phyloP scores from a whole-genome alignment of 2,329 filamentous ascomycete species.

The Triangularia verruculosa region DNA sequence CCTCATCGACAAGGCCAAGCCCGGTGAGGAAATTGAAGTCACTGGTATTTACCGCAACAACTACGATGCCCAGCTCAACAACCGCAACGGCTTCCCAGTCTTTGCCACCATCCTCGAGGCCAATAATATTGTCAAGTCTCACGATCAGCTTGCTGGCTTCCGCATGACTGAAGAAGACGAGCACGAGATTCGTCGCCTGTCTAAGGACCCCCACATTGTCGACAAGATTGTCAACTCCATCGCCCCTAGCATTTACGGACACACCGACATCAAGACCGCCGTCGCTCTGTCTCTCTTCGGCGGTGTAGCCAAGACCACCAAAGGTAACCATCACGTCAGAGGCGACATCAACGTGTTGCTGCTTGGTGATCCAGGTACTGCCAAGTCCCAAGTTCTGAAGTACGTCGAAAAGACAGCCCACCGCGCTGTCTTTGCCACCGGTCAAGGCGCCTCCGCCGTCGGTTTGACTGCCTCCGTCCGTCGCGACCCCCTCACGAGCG shows the following conservation, averaged over 20 bases:
- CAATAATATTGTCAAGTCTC: constrained; percentile 94
- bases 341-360: constrained; percentile 98
- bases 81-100: constrained; percentile 97
- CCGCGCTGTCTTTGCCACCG: constrained; percentile 93
- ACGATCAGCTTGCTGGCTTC: constrained; percentile 97
- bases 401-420: constrained; percentile 98
- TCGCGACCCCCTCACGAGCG: constrained; percentile 88
- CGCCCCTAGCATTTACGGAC: constrained; percentile 95
- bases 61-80: constrained; percentile 96
- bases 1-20: constrained; percentile 93
- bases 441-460: constrained; percentile 93
- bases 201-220: constrained; percentile 84
- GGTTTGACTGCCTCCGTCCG: constrained; percentile 96
- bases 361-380: constrained; percentile 93
- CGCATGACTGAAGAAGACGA: constrained; percentile 93
- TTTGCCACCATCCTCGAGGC: constrained; percentile 97
- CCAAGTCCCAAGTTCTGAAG: constrained; percentile 96
- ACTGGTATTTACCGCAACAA: constrained; percentile 98
- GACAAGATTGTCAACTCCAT: constrained; percentile 93
- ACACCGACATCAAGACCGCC: constrained; percentile 95
- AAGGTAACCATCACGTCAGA: constrained; percentile 84
- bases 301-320: constrained; percentile 87
- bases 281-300: constrained; percentile 92
- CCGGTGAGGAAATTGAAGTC: constrained; percentile 95
- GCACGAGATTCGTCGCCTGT: constrained; percentile 81